Conservation (phyloP, 1,284 basidiomycete genomes). For the Porogramme epimiltina region DNA sequence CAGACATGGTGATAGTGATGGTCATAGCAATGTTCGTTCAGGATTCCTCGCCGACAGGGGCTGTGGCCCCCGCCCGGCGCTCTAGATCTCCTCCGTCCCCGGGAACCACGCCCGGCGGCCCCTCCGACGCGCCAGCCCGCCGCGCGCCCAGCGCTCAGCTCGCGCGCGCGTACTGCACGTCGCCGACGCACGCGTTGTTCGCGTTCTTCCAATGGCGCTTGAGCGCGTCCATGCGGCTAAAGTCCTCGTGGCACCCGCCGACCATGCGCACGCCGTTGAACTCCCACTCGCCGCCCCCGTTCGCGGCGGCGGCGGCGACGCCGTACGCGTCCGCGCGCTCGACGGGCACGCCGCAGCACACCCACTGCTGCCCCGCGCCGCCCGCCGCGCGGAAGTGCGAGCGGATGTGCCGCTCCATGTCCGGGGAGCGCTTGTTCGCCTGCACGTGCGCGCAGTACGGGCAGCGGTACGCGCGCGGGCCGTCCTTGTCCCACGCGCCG, state of each 20-base stretch:
- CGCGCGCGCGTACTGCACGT: constrained; percentile 9
- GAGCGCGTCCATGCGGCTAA: constrained; percentile 31
- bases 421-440: constrained; percentile 26
- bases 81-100: too few species aligned
- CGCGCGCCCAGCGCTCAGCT: too few species aligned
- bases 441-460: constrained; percentile 24
- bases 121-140: too few species aligned
- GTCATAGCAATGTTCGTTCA: too few species aligned
- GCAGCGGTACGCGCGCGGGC: constrained; percentile 18
- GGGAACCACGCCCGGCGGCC: too few species aligned
- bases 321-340: constrained; percentile 12
- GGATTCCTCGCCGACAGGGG: too few species aligned
- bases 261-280: constrained; percentile 18
- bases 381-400: constrained; percentile 22
- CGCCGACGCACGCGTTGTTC: constrained; percentile 22
- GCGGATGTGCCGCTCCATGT: constrained; percentile 29
- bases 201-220: constrained; percentile 28
- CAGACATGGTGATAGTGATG: neutral
- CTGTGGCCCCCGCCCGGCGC: too few species aligned
- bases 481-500: constrained; percentile 14
- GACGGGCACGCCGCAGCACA: constrained; percentile 29
- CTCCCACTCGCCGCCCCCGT: constrained; percentile 2
- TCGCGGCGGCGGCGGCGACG: neutral
- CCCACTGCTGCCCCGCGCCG: constrained; percentile 14
- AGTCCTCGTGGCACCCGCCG: constrained; percentile 29